A percentile compares a stretch with the other conserved stretches of the same genome.
Evolutionary conservation across 148 eudicot genomes (phyloP).

Genomic region (Chenopodium quinoa): DNA sequence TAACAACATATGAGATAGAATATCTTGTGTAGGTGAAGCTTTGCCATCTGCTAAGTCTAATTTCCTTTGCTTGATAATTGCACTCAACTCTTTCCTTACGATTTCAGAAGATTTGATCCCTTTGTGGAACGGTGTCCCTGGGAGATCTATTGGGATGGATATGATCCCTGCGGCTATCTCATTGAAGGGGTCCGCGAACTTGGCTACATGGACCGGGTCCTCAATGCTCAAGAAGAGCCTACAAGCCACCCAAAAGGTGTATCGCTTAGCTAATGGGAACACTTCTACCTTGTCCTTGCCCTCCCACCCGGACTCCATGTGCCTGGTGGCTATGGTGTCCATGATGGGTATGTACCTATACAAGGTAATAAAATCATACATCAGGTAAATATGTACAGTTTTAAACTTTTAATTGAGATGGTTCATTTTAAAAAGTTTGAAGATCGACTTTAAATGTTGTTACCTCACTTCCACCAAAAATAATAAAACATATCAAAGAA

Average conservation of each 20-base stretch:
- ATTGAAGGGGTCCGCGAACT: constrained; percentile 20
- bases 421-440: too few species aligned
- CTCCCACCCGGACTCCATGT: constrained; percentile 28
- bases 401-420: too few species aligned
- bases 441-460: too few species aligned
- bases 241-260: constrained; percentile 41
- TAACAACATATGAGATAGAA: constrained; percentile 26
- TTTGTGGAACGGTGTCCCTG: constrained; percentile 30
- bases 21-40: constrained; percentile 18
- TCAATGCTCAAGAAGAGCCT: constrained; percentile 34
- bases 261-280: constrained; percentile 29
- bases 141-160: constrained; percentile 32
- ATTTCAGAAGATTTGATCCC: constrained; percentile 25
- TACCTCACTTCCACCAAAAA: too few species aligned
- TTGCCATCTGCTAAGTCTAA: constrained; percentile 24
- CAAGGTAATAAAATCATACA: too few species aligned
- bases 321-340: constrained; percentile 32
- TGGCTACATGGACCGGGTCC: constrained; percentile 23
- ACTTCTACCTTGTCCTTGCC: constrained; percentile 21
- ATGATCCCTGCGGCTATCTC: constrained; percentile 25
- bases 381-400: too few species aligned
- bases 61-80: constrained; percentile 33
- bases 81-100: constrained; percentile 23
- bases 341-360: constrained; percentile 34
- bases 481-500: too few species aligned